These are phyloP conservation scores for Babesia divergens DNA, from an alignment of 169 alveolate species.

Conservation along the genomic window DNA sequence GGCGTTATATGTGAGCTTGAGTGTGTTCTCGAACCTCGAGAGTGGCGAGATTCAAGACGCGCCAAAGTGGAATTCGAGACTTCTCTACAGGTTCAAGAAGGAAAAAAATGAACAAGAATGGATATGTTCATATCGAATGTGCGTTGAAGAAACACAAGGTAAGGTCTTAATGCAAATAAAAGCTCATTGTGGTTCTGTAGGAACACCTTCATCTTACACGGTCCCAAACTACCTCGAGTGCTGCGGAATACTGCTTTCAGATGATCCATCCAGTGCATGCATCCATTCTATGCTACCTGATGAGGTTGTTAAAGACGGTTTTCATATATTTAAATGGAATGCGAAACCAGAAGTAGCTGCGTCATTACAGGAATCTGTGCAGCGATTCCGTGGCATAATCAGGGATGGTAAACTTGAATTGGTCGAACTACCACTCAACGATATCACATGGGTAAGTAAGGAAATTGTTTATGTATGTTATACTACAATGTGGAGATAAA, in stretches of 20 bases:
- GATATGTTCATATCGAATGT: constrained; percentile 49
- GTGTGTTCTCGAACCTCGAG: neutral
- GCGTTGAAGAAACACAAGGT: neutral
- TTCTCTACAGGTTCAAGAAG: constrained; percentile 13
- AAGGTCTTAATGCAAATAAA: neutral
- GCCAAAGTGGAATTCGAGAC: neutral
- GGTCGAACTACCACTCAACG: neutral
- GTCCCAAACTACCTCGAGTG: constrained; percentile 44
- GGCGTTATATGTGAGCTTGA: constrained; percentile 4
- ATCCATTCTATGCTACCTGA: neutral
- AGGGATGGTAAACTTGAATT: neutral
- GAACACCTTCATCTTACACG: neutral
- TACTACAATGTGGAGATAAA: neutral
- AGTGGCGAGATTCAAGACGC: neutral
- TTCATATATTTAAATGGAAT: constrained; percentile 20
- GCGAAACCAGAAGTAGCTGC: neutral
- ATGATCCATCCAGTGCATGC: neutral
- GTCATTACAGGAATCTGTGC: constrained; percentile 9
- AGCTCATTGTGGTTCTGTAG: neutral
- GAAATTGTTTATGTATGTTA: neutral
- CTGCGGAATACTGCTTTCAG: constrained; percentile 32
- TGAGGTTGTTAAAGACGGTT: neutral
- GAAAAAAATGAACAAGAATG: constrained; percentile 3
- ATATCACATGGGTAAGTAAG: constrained; percentile 47
- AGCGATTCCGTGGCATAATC: neutral